phyloP scores from a whole-genome alignment of 192 early-diverging fungal genomes.

The Rhizophlyctis rosea region DNA sequence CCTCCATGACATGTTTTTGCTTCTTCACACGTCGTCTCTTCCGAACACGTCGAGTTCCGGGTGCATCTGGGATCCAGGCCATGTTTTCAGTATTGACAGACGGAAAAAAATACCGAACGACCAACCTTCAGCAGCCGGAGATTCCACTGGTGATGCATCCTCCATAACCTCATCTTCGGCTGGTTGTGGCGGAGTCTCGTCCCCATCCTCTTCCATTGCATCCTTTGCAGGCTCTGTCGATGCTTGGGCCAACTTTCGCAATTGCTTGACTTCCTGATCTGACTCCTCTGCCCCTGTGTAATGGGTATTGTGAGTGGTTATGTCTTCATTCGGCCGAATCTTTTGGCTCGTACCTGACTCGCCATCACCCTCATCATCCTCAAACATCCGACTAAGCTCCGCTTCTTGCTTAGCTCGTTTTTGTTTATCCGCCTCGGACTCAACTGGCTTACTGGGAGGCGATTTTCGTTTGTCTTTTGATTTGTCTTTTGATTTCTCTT shows the following conservation, averaged over 20 bases:
- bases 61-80: no score
- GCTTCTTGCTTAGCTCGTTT: constrained; percentile 16
- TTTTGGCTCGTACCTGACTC: not conserved
- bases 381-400: constrained; percentile 13
- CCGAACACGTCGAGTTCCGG: constrained; percentile 17
- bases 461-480: not conserved
- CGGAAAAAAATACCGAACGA: no score
- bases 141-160: no score
- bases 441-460: not conserved
- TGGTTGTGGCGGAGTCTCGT: no score
- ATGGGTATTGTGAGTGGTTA: no score
- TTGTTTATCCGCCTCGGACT: not conserved
- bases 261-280: not conserved
- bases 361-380: constrained; percentile 17
- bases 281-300: not conserved
- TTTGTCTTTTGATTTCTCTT: not conserved
- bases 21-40: constrained; percentile 27
- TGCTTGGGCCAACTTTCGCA: not conserved
- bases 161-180: no score
- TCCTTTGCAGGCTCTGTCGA: constrained; percentile 2
- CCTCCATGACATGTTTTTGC: constrained; percentile 18
- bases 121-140: no score
- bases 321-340: not conserved
- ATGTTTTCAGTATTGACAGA: no score
- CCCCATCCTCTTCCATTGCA: constrained; percentile 4